Conservation (phyloP, 345 rosid species). For the Hypericum perforatum region DNA sequence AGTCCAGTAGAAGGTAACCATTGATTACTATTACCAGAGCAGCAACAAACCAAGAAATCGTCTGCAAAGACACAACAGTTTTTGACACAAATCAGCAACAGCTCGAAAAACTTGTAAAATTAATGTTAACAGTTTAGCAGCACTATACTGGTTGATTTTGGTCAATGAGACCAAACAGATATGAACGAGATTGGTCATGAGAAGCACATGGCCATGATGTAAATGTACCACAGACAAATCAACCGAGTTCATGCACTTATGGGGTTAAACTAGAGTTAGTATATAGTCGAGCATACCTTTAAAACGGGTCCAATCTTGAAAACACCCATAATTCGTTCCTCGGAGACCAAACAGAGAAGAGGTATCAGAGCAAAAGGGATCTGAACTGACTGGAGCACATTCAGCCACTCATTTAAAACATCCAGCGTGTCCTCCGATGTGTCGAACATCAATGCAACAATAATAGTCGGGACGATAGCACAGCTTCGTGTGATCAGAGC, state of each 20-base stretch:
- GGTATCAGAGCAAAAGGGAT: conserved; percentile 90
- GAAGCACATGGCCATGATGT: no score
- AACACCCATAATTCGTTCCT: conserved; percentile 72
- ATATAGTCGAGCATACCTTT: conserved; percentile 38
- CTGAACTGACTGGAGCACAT: conserved; percentile 78
- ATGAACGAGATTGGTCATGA: no score
- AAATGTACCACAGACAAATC: no score
- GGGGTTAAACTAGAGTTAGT: conserved; percentile 1
- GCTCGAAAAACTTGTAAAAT: no score
- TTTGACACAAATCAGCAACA: not conserved
- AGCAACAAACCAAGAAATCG: conserved; percentile 70
- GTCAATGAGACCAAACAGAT: no score
- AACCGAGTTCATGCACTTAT: not conserved
- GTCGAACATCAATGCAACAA: conserved; percentile 71
- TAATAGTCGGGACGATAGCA: conserved; percentile 75
- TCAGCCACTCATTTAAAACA: conserved; percentile 78
- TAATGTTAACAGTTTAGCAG: no score
- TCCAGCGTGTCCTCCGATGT: conserved; percentile 58
- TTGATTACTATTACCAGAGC: conserved; percentile 74
- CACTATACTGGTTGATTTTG: no score
- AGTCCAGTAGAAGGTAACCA: conserved; percentile 70
- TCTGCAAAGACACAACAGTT: conserved; percentile 25
- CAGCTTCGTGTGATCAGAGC: conserved; percentile 85
- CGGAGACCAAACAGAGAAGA: conserved; percentile 70
- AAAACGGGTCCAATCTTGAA: conserved; percentile 65